Evolutionary conservation across 768 basidiomycete genomes (phyloP), one percentile per base, ranked within the genome.

Genomic region (Naganishia friedmannii): DNA sequence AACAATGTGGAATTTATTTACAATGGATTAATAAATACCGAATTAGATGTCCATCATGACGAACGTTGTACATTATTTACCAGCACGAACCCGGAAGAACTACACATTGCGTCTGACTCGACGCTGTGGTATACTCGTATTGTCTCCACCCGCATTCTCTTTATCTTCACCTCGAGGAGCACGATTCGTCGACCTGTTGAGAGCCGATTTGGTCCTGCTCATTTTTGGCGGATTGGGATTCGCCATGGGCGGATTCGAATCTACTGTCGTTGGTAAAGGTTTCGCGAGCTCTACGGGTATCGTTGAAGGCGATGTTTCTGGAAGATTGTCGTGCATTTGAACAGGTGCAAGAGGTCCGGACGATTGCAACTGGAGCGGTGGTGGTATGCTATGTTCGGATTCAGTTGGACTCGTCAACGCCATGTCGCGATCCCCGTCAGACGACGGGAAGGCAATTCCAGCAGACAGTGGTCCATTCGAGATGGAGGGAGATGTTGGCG

Each of bases 191-290:
- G 60, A 63, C 23, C 42, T 37, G 28, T 63, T 63, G 23, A 63
- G 60, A 26, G 48, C 65, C 48, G 65, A 66, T 28, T 66, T 66
- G 21, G 65, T 53, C 21, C 48, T 51, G 65, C 65, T 66, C 65
- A 53, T 32, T 53, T 54, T 54, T 17, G 29, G 53, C 23, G 48
- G 48, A 28, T 54, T 66, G 45, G 31, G 46, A 26, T 29, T 32
- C 37, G 28, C 37, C 48, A 31, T 12, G 23, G 48, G 3, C n/a
- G 46, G 29, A 34, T 28, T 8, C 29, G 60, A 21, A 8, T 63
- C 60, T 45, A 34, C 23, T 45, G 29, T 34, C 19, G 42, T 34
- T 29, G 42, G n/a, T 26, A 63, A 23, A 45, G 60, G 60, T 42
- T 63, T 63, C 3, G 39, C 60, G 31, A 63, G 60, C 29, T 63